A percentile compares a stretch with the other conserved stretches of the same genome.
Conservation (phyloP, 78 protist species). For the Dictyostelium firmibasis region DNA sequence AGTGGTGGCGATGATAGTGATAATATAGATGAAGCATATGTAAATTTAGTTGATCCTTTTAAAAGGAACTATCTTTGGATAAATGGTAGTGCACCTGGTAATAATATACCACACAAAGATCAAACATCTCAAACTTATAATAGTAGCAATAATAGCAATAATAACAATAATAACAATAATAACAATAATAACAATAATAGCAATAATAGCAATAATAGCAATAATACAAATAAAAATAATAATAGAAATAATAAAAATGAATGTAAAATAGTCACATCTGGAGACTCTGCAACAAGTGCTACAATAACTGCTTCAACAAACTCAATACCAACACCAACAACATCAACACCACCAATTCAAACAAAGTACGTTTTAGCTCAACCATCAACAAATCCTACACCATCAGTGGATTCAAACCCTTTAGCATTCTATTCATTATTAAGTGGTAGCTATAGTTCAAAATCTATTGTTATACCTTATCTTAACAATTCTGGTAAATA, state of each 20-base stretch:
- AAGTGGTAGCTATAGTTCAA: not conserved
- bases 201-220: too few relatives aligned
- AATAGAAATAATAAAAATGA: not conserved
- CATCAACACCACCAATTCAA: slow-evolving; percentile 6
- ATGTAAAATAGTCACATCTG: not conserved
- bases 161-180: too few relatives aligned
- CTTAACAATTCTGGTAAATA: not conserved
- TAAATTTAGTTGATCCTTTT: not conserved
- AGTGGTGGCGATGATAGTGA: not conserved
- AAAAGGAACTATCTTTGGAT: slow-evolving; percentile 52
- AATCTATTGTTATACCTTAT: slow-evolving; percentile 15
- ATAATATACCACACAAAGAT: not conserved
- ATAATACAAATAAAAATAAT: too few relatives aligned
- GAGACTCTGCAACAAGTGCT: not conserved
- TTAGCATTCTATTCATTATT: slow-evolving; percentile 30
- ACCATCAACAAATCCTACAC: slow-evolving; percentile 6
- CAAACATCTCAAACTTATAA: not conserved
- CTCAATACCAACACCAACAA: not conserved
- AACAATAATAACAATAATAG: too few relatives aligned
- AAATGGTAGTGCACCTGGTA: not conserved
- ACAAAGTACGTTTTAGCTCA: not conserved
- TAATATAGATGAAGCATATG: slow-evolving; percentile 19
- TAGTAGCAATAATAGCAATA: not conserved
- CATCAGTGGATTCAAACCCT: not conserved
- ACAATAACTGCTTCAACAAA: not conserved